phyloP scores from a whole-genome alignment of 2,329 filamentous ascomycete species.

The Penicillium sclerotiorum region DNA sequence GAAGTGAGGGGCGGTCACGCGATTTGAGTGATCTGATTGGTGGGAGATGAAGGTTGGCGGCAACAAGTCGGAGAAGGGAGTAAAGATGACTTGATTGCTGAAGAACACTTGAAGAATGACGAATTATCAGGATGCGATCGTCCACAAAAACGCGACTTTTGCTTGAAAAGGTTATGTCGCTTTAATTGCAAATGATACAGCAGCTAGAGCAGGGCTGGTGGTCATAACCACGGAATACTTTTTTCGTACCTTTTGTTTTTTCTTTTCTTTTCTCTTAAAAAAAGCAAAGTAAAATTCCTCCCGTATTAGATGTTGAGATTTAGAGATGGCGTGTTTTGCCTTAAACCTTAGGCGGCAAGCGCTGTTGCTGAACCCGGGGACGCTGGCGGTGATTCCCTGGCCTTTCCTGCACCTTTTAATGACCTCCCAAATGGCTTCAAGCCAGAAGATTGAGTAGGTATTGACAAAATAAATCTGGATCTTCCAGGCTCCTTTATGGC shows the following conservation, averaged over 20 bases:
- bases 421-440: conserved; percentile 5
- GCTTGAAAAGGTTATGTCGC: background rate
- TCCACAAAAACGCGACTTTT: background rate
- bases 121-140: conserved; percentile 6
- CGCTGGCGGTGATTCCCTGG: conserved; percentile 10
- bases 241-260: conserved; percentile 5
- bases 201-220: background rate
- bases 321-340: conserved; percentile 12
- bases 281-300: background rate
- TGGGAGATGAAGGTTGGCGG: background rate
- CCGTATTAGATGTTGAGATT: background rate
- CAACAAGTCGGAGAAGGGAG: background rate
- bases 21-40: background rate
- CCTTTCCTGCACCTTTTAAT: conserved; percentile 17
- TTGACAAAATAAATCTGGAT: background rate
- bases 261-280: background rate
- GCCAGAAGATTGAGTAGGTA: conserved; percentile 1
- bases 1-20: background rate
- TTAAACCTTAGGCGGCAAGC: conserved; percentile 15
- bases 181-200: background rate
- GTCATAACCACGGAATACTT: conserved; percentile 3
- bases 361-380: background rate
- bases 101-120: conserved; percentile 7
- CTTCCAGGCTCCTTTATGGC: conserved; percentile 9
- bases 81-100: background rate